Evolutionary conservation across 306 rosid genomes (phyloP), one percentile per base, ranked within the genome.

Genomic region (Lathyrus oleraceus): DNA sequence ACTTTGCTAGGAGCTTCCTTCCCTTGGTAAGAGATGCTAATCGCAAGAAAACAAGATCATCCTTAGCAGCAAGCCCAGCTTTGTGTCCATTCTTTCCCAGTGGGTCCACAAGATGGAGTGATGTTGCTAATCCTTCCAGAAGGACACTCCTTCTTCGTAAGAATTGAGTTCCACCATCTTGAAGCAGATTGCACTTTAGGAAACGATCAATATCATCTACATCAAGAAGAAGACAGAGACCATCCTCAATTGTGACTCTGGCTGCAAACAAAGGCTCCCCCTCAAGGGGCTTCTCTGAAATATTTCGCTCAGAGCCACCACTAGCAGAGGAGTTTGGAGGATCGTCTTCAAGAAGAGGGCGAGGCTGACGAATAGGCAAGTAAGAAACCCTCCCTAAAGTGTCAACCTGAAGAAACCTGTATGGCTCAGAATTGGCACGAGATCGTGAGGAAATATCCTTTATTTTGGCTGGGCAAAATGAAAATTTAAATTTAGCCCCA

Each of bases 251-350:
- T 7, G 85, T 69, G 65, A 84, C 79, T 43, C 88, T 81, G 53
- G 88, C 85, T 20, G 85, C 85, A 84, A 84, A 79, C 84, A 81
- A 61, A 27, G 88, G 79, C 82, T 84, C 88, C 60, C 78, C 74
- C 42, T 84, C 85, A 61, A 84, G 85, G 49, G 85, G 72, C 75
- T 84, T 84, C 80, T 78, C 85, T 27, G 76, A 69, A 72, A 71
- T 60, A 59, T 28, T 78, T 67, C 73, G 75, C 42, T 84, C 88
- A n/a, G 83, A 49, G 79, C 73, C 74, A 59, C 78, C 73, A 74
- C 43, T 56, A 49, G 16, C 60, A 15, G 83, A 75, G 69, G 85
- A 73, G 54, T 81, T 79, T 54, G 84, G 79, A 16, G 72, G 73
- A 28, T 81, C 88, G 51, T 52, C 79, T 79, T 84, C 88, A 78